Percentiles rank a stretch among this genome's conserved stretches.
These are phyloP conservation scores for Phytophthora nicotianae DNA, from an alignment of 352 stramenopile species.

Conservation along the genomic window DNA sequence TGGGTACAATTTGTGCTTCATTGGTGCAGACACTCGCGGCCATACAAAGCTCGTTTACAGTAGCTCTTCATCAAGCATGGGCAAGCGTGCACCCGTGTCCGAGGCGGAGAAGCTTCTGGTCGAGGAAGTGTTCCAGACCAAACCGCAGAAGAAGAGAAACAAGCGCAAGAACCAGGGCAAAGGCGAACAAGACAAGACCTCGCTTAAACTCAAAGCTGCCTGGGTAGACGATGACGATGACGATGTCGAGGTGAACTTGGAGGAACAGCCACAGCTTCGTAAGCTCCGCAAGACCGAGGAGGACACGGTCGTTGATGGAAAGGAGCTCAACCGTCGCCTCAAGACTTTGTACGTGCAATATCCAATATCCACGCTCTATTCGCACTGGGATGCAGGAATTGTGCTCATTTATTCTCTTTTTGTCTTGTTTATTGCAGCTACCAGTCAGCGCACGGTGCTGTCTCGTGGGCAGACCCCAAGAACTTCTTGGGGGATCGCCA, in stretches of 20 bases:
- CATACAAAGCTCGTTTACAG: conserved; percentile 18
- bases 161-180: conserved; percentile 38
- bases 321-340: conserved; percentile 78
- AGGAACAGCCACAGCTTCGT: conserved; percentile 68
- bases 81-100: conserved; percentile 45
- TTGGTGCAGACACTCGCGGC: conserved; percentile 22
- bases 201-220: conserved; percentile 47
- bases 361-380: not conserved
- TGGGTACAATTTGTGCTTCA: conserved; percentile 19
- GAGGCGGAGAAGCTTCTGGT: conserved; percentile 61
- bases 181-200: conserved; percentile 3
- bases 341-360: conserved; percentile 72
- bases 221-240: conserved; percentile 91
- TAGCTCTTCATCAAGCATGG: conserved; percentile 49
- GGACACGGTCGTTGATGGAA: conserved; percentile 67
- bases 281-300: conserved; percentile 86
- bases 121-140: conserved; percentile 57
- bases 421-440: conserved; percentile 43
- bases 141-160: conserved; percentile 25
- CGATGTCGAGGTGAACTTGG: conserved; percentile 71
- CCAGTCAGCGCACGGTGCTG: conserved; percentile 53
- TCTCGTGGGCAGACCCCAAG: conserved; percentile 77
- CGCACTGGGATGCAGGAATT: not conserved
- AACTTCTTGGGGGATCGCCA: conserved; percentile 59
- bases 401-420: conserved; percentile 1